phyloP scores from a whole-genome alignment of 306 rosid genomes.

The Trifolium dubium region DNA sequence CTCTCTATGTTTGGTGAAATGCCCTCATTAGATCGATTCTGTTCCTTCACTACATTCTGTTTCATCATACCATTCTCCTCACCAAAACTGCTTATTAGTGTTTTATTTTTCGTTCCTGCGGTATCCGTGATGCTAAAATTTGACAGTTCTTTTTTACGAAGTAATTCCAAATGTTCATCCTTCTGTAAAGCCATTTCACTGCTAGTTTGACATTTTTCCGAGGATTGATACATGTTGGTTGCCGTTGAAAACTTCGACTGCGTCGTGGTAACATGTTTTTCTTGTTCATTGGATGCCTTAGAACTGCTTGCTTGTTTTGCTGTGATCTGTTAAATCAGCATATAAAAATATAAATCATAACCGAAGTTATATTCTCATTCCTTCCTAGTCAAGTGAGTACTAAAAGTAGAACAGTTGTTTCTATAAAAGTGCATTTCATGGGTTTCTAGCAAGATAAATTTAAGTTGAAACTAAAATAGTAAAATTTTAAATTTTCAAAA shows the following conservation, averaged over 20 bases:
- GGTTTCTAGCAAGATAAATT: not conserved
- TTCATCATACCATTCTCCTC: slow-evolving; percentile 43
- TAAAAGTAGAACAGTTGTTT: slow-evolving; percentile 26
- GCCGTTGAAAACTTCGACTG: not conserved
- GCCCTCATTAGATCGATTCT: not conserved
- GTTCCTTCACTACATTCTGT: slow-evolving; percentile 28
- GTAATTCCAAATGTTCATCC: slow-evolving; percentile 26
- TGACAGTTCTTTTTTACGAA: slow-evolving; percentile 21
- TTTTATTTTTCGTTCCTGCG: slow-evolving; percentile 26
- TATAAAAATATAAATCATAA: slow-evolving; percentile 31
- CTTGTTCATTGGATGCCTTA: slow-evolving; percentile 31
- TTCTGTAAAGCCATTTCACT: not conserved
- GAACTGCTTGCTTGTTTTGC: slow-evolving; percentile 33
- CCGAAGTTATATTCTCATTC: slow-evolving; percentile 14
- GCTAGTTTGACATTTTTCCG: not conserved
- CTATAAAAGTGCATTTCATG: not conserved
- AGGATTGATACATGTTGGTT: not conserved
- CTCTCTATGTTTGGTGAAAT: slow-evolving; percentile 23
- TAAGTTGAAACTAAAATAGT: not conserved
- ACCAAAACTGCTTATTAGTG: not conserved
- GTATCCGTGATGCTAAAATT: slow-evolving; percentile 37
- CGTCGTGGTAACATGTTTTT: slow-evolving; percentile 11
- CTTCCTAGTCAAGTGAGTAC: not conserved
- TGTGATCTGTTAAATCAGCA: slow-evolving; percentile 44
- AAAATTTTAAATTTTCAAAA: not conserved